These are phyloP conservation scores for Leccinum variicolor DNA, from an alignment of 768 basidiomycete species.

Conservation along the genomic window DNA sequence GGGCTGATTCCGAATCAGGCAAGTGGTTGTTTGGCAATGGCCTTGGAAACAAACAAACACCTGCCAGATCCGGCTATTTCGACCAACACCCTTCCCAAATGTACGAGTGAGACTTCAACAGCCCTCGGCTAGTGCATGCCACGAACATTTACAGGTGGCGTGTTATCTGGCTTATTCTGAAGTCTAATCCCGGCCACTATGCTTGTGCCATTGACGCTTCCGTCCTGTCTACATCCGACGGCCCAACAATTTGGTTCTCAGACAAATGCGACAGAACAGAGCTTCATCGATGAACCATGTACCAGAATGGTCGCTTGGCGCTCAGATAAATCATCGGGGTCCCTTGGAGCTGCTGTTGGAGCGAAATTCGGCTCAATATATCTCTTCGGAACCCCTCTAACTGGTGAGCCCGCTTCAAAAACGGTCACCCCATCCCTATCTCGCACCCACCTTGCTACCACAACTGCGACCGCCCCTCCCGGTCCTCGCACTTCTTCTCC, in stretches of 20 bases:
- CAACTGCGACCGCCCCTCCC: conserved; percentile 2
- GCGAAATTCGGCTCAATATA: conserved; percentile 24
- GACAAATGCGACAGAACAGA: conserved; percentile 19
- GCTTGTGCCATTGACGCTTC: conserved; percentile 27
- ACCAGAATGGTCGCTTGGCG: conserved; percentile 20
- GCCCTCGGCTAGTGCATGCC: conserved; percentile 5
- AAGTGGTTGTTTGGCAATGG: conserved; percentile 25
- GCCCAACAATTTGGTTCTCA: conserved; percentile 4
- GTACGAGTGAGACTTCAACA: conserved; percentile 4
- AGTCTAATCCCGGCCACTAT: conserved; percentile 5
- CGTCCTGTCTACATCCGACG: conserved; percentile 12
- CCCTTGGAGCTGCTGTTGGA: conserved; percentile 21
- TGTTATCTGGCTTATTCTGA: not conserved
- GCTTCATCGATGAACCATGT: conserved; percentile 21
- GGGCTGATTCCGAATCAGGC: not conserved
- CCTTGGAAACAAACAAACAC: conserved; percentile 30
- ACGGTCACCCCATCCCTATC: conserved; percentile 5
- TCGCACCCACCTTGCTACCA: conserved; percentile 11
- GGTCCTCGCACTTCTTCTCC: conserved; percentile 12
- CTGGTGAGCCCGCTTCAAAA: conserved; percentile 18
- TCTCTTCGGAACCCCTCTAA: conserved; percentile 24
- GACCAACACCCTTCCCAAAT: not conserved
- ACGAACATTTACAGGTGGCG: not conserved
- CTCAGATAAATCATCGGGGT: not conserved
- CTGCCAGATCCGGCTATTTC: conserved; percentile 9